Conservation (phyloP, 768 basidiomycete genomes). For the Lactifluus volemus region DNA sequence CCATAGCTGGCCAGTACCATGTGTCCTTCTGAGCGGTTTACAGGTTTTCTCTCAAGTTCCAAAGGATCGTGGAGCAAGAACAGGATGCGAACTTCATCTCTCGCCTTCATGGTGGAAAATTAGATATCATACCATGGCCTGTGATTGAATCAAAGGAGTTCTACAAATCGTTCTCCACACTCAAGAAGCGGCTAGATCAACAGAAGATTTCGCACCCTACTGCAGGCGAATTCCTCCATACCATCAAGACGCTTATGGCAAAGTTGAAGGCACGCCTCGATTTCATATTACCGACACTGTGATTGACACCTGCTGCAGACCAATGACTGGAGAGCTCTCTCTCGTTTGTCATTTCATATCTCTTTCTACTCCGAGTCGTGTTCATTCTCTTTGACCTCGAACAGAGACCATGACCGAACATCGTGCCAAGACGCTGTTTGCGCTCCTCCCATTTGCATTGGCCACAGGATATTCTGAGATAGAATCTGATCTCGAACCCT, state of each 20-base stretch:
- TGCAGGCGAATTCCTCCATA: conserved; percentile 47
- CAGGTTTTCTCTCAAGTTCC: conserved; percentile 49
- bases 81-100: conserved; percentile 57
- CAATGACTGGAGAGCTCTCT: conserved; percentile 60
- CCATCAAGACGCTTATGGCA: conserved; percentile 58
- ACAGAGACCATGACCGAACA: conserved; percentile 43
- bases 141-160: conserved; percentile 56
- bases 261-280: conserved; percentile 43
- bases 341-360: conserved; percentile 35
- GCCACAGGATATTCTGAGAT: conserved; percentile 39
- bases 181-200: conserved; percentile 41
- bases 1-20: background rate
- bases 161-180: conserved; percentile 40
- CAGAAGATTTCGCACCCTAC: conserved; percentile 41
- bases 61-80: conserved; percentile 52
- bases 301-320: conserved; percentile 30
- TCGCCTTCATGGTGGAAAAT: conserved; percentile 44
- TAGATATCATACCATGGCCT: conserved; percentile 58
- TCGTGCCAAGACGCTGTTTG: conserved; percentile 30
- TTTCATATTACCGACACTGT: background rate
- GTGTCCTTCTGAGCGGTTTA: background rate
- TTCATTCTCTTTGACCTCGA: background rate
- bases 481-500: conserved; percentile 36
- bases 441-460: conserved; percentile 39
- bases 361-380: background rate